Percentiles rank a stretch among this genome's conserved stretches.
phyloP scores from a whole-genome alignment of 805 yeast genomes.

The Vanderwaltozyma verrucispora region DNA sequence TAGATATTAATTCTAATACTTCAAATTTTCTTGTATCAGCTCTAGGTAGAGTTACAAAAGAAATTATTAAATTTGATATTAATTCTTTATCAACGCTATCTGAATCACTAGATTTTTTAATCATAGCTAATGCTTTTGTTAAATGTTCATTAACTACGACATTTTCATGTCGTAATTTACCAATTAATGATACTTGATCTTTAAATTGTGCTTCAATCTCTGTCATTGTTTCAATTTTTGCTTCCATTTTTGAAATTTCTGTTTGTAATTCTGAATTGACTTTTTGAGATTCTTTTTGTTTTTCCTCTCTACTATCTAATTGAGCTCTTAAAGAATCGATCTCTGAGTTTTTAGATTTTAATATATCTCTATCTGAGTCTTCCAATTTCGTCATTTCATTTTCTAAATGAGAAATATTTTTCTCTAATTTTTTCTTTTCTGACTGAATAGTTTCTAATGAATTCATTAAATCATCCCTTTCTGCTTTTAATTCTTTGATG shows the following conservation, averaged over 20 bases:
- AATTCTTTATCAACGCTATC: conserved; percentile 81
- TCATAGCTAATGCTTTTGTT: conserved; percentile 81
- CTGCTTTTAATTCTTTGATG: conserved; percentile 26
- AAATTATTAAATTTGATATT: conserved; percentile 73
- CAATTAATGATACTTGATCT: conserved; percentile 70
- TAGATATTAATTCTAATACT: conserved; percentile 74
- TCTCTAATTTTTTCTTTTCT: conserved; percentile 24
- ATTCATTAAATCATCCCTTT: conserved; percentile 28
- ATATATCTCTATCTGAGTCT: conserved; percentile 8
- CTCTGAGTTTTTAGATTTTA: conserved; percentile 19
- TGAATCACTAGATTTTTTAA: conserved; percentile 66
- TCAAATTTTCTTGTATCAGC: conserved; percentile 94
- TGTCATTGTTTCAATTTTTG: conserved; percentile 14
- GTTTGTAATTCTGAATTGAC: conserved; percentile 18
- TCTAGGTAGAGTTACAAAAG: conserved; percentile 78
- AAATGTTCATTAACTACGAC: conserved; percentile 88
- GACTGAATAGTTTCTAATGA: conserved; percentile 12
- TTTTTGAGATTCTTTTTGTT: conserved; percentile 5
- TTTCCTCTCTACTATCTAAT: conserved; percentile 16
- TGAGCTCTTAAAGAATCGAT: conserved; percentile 22
- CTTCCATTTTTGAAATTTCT: conserved; percentile 15
- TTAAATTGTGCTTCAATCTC: conserved; percentile 45
- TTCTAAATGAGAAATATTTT: conserved; percentile 17
- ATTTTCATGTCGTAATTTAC: conserved; percentile 90
- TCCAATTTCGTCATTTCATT: conserved; percentile 5